Percentiles rank a stretch among this genome's conserved stretches.
phyloP scores from a whole-genome alignment of 2,329 filamentous ascomycete species.

The Colletotrichum lindemuthianum region DNA sequence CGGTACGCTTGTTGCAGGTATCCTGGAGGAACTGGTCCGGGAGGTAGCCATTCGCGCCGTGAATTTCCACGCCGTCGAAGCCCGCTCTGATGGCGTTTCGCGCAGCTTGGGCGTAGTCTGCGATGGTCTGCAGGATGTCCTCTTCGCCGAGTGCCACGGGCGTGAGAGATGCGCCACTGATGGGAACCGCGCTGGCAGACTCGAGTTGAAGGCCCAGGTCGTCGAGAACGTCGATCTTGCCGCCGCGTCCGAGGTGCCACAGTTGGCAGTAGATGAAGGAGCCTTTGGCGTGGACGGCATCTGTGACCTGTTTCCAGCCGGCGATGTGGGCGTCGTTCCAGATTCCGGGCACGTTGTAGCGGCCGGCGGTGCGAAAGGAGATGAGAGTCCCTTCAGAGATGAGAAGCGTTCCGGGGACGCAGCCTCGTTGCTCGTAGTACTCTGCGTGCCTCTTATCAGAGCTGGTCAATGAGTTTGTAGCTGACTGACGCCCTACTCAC shows the following conservation, averaged over 20 bases:
- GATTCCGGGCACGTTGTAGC: slow-evolving; percentile 64
- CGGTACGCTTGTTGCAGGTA: slow-evolving; percentile 61
- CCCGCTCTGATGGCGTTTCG: slow-evolving; percentile 69
- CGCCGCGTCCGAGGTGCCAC: slow-evolving; percentile 70
- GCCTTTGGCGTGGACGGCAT: slow-evolving; percentile 71
- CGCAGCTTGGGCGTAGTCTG: slow-evolving; percentile 65
- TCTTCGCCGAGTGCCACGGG: slow-evolving; percentile 72
- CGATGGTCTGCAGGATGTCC: slow-evolving; percentile 73
- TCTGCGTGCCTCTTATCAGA: slow-evolving; percentile 22
- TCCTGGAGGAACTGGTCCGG: slow-evolving; percentile 71
- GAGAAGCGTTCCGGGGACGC: slow-evolving; percentile 56
- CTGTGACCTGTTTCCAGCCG: slow-evolving; percentile 69
- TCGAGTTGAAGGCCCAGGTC: slow-evolving; percentile 61
- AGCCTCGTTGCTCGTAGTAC: slow-evolving; percentile 44
- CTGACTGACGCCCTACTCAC: slow-evolving; percentile 7
- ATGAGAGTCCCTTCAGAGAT: slow-evolving; percentile 68
- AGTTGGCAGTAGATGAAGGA: slow-evolving; percentile 72
- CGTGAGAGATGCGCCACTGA: slow-evolving; percentile 59
- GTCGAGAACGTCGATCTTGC: slow-evolving; percentile 42
- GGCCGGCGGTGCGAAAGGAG: slow-evolving; percentile 57
- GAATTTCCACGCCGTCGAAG: slow-evolving; percentile 74
- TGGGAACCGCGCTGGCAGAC: slow-evolving; percentile 52
- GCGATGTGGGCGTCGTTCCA: slow-evolving; percentile 65
- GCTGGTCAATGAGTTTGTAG: background rate
- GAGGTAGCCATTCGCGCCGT: slow-evolving; percentile 69